A percentile compares a stretch with the other conserved stretches of the same genome.
phyloP scores from a whole-genome alignment of 2,329 filamentous ascomycete species.

The Fusarium tjaetaba region DNA sequence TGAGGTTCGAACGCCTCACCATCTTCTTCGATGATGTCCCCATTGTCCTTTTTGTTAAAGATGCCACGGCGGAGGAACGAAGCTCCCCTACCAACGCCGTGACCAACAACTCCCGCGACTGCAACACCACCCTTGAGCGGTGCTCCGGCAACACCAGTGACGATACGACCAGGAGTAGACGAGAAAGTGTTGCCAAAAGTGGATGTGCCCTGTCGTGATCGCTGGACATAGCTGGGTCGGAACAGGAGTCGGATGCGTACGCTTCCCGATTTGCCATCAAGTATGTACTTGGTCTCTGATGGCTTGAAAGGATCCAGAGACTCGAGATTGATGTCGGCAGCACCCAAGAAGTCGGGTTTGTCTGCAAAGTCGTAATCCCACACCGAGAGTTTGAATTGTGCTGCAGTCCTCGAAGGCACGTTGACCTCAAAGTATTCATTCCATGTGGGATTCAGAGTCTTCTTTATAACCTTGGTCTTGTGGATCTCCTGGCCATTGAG shows the following conservation, averaged over 20 bases:
- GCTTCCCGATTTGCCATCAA: conserved; percentile 90
- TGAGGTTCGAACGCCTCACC: conserved; percentile 55
- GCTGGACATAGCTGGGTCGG: conserved; percentile 89
- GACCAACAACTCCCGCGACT: conserved; percentile 76
- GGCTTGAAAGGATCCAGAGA: conserved; percentile 85
- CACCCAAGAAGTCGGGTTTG: conserved; percentile 90
- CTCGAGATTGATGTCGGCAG: conserved; percentile 78
- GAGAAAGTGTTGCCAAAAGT: conserved; percentile 94
- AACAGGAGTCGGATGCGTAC: conserved; percentile 88
- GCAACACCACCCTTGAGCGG: conserved; percentile 93
- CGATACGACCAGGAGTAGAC: conserved; percentile 84
- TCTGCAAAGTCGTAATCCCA: conserved; percentile 98
- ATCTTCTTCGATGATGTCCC: conserved; percentile 62
- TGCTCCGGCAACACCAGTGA: conserved; percentile 81
- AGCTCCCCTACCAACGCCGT: conserved; percentile 87
- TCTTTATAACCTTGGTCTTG: conserved; percentile 97
- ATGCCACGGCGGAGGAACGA: conserved; percentile 91
- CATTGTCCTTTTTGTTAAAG: conserved; percentile 75
- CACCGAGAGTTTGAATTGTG: conserved; percentile 83
- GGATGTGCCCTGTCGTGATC: conserved; percentile 87
- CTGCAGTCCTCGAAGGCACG: conserved; percentile 83
- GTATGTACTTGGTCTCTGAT: conserved; percentile 75
- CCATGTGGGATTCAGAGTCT: conserved; percentile 94
- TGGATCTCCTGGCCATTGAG: conserved; percentile 89
- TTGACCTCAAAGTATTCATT: conserved; percentile 93